Evolutionary conservation across 225 moss, liverwort and hornwort genomes (phyloP).

Genomic region (Asterella californica): DNA sequence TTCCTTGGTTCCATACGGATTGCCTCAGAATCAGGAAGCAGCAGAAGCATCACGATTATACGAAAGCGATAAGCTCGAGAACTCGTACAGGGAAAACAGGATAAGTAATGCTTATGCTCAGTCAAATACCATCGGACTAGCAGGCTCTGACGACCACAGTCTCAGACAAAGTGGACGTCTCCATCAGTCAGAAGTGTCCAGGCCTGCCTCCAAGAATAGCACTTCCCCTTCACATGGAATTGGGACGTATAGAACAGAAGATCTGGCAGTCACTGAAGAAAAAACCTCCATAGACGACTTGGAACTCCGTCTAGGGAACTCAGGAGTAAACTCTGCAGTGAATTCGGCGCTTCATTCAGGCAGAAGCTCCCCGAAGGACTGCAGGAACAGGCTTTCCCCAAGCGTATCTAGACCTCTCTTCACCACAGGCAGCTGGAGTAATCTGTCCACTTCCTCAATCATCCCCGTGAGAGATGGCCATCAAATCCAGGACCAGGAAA

Average conservation of each 20-base stretch:
- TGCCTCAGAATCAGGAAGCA: constrained; percentile 4
- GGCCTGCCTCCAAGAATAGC: background rate
- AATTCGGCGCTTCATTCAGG: background rate
- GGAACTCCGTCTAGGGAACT: constrained; percentile 20
- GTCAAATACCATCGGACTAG: constrained; percentile 10
- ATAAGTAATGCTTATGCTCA: constrained; percentile 25
- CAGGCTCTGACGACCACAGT: constrained; percentile 12
- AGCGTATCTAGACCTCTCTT: constrained; percentile 26
- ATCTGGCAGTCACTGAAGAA: constrained; percentile 12
- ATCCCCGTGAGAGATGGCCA: background rate
- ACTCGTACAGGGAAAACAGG: constrained; percentile 14
- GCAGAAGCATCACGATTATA: background rate
- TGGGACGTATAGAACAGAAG: constrained; percentile 21
- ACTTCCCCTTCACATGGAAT: background rate
- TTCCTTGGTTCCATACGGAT: background rate
- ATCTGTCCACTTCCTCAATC: background rate
- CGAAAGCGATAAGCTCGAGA: background rate
- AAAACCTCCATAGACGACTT: background rate
- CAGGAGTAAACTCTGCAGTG: background rate
- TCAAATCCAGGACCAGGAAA: background rate
- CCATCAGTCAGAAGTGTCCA: background rate
- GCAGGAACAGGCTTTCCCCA: constrained; percentile 1
- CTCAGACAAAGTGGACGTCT: background rate
- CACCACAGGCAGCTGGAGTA: constrained; percentile 10
- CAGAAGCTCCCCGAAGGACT: constrained; percentile 16